phyloP scores from a whole-genome alignment of 805 yeast species.

The Sugiyamaella americana region DNA sequence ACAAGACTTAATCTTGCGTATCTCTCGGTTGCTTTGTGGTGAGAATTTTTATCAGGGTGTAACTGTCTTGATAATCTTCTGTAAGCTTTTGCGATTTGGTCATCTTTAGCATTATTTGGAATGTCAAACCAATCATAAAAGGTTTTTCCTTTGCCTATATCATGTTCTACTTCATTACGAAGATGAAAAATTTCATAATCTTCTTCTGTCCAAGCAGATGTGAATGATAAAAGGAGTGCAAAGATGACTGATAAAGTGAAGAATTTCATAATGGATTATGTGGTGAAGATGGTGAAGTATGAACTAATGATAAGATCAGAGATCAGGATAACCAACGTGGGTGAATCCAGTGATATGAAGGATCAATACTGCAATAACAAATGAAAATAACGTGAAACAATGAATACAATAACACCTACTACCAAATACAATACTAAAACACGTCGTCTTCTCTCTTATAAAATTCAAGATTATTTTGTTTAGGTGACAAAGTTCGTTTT shows the following conservation, averaged over 20 bases:
- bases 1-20: conserved; percentile 75
- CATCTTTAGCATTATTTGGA: conserved; percentile 21
- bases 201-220: conserved; percentile 46
- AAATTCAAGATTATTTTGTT: too few relatives aligned
- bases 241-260: too few relatives aligned
- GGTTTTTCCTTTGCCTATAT: conserved; percentile 54
- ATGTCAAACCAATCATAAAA: conserved; percentile 58
- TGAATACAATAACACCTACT: too few relatives aligned
- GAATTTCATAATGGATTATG: not conserved
- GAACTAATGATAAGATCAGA: too few relatives aligned
- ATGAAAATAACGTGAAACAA: too few relatives aligned
- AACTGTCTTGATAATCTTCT: conserved; percentile 61
- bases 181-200: conserved; percentile 79
- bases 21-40: conserved; percentile 51
- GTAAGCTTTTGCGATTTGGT: conserved; percentile 39
- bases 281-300: too few relatives aligned
- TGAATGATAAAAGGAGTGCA: not conserved
- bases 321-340: too few relatives aligned
- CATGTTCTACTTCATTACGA: conserved; percentile 55
- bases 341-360: too few relatives aligned
- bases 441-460: too few relatives aligned
- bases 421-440: too few relatives aligned
- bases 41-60: conserved; percentile 77
- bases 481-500: too few relatives aligned
- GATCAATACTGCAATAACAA: too few relatives aligned